Base-by-base conservation (phyloP, 805 yeast species). In the Myxozyma monticola region DNA sequence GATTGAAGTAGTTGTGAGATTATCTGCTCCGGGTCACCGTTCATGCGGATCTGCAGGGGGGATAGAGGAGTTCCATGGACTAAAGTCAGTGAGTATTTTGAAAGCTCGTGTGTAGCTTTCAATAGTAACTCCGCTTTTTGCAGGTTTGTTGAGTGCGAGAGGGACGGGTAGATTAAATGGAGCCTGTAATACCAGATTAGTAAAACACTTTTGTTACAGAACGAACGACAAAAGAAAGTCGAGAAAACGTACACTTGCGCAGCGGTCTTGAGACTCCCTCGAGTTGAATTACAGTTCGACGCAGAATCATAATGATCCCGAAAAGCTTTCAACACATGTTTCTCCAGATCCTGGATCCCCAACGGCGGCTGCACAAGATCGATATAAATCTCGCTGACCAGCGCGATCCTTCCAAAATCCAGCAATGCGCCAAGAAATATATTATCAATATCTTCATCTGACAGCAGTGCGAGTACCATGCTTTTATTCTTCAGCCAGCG, bases 251-350 rank as follows among this genome's bases (percentile, higher is more conserved):
- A 54, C 56, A 55, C 42, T 58, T 62, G 20, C 24, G 60, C 54
- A 0, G 76, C 76, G 33, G 69, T 69, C 26, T 60, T 62, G 63
- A 76, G 65, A 18, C 70, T 71, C 4, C 76, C 76, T 45, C 73
- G 62, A 3, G 66, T 57, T 24, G 62, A 61, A 22, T 68, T 64
- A 4, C 78, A 75, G 56, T 70, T 74, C 1, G 76, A 60, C 0
- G 79, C 76, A 29, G 60, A 61, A 42, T 75, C 74, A 56, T 69
- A 75, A 46, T 71, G 71, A 29, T 66, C 65, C 72, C 77, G 71
- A 47, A 75, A 75, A 15, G 63, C 52, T 2, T 43, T 44, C 37
- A 63, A 37, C 2, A 60, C 51, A 44, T 54, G 54, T 38, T 26
- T 29, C 15, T 46, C 58, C 18, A 56, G 15, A 33, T 45, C 52